Conservation (phyloP, 2,329 filamentous ascomycete genomes). For the Aureobasidium subglaciale region DNA sequence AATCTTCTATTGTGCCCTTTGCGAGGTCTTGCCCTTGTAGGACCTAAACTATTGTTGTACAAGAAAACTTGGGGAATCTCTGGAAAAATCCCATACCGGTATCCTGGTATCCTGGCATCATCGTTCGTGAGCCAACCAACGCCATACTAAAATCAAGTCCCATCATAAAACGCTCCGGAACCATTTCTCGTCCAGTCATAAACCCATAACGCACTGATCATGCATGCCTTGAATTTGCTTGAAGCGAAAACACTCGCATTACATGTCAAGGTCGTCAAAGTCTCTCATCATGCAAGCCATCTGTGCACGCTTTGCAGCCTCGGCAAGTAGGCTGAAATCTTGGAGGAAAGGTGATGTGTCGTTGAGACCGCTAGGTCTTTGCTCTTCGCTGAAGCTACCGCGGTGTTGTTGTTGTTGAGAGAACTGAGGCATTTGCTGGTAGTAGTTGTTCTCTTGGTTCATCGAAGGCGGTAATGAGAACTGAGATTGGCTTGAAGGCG, state of each 20-base stretch:
- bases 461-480: conserved; percentile 22
- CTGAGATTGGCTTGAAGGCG: conserved; percentile 27
- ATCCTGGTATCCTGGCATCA: not conserved
- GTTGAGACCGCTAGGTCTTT: conserved; percentile 27
- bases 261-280: conserved; percentile 64
- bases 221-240: not conserved
- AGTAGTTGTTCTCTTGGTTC: conserved; percentile 21
- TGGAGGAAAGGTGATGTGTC: conserved; percentile 60
- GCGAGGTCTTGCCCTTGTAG: not conserved
- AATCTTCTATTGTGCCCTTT: conserved; percentile 1
- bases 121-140: conserved; percentile 8
- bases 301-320: conserved; percentile 88
- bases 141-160: conserved; percentile 3
- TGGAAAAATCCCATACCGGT: not conserved
- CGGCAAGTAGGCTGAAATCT: conserved; percentile 79
- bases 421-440: conserved; percentile 24
- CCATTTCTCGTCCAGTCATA: conserved; percentile 7
- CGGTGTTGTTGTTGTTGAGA: conserved; percentile 23
- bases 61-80: not conserved
- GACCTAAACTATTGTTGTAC: not conserved
- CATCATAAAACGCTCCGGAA: not conserved
- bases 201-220: conserved; percentile 7
- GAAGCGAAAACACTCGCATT: not conserved
- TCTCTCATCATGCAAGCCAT: conserved; percentile 84
- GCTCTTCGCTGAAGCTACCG: conserved; percentile 19